Percentiles rank a stretch among this genome's conserved stretches.
These are phyloP conservation scores for Dendrobium nobile DNA, from an alignment of 106 monocot species.

Conservation along the genomic window DNA sequence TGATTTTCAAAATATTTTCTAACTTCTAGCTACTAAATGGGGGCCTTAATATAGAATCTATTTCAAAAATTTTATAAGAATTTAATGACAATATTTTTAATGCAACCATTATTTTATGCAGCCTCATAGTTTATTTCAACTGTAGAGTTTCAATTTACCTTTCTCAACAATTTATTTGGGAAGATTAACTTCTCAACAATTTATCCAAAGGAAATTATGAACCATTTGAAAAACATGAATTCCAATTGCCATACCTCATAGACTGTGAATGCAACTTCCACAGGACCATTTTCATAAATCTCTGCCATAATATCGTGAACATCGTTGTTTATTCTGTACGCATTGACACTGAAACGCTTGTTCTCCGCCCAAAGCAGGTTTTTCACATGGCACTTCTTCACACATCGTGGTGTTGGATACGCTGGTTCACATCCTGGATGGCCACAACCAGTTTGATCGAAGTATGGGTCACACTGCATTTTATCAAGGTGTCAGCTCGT, in stretches of 20 bases:
- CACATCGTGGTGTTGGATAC: constrained; percentile 74
- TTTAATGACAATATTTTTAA: too few species aligned
- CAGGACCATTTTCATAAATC: constrained; percentile 77
- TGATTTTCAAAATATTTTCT: too few species aligned
- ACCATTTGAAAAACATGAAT: too few species aligned
- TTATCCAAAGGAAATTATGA: too few species aligned
- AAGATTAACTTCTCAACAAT: too few species aligned
- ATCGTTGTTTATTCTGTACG: constrained; percentile 60
- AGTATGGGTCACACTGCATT: constrained; percentile 95
- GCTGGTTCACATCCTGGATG: constrained; percentile 90
- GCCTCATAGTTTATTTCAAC: too few species aligned
- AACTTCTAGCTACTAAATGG: too few species aligned
- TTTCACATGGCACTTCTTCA: constrained; percentile 57
- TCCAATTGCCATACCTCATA: constrained; percentile 52
- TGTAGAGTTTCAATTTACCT: too few species aligned
- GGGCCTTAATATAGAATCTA: too few species aligned
- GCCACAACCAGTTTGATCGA: constrained; percentile 67
- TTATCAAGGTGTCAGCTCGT: background rate
- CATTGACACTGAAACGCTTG: constrained; percentile 71
- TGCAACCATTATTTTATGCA: too few species aligned
- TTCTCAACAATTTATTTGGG: too few species aligned
- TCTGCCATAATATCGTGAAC: constrained; percentile 81
- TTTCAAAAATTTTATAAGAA: too few species aligned
- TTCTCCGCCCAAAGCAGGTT: constrained; percentile 66
- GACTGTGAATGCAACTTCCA: constrained; percentile 89